Percentiles rank a stretch among this genome's conserved stretches.
Evolutionary conservation across 441 rosid species (phyloP).

Genomic region (Erodium moschatum): DNA sequence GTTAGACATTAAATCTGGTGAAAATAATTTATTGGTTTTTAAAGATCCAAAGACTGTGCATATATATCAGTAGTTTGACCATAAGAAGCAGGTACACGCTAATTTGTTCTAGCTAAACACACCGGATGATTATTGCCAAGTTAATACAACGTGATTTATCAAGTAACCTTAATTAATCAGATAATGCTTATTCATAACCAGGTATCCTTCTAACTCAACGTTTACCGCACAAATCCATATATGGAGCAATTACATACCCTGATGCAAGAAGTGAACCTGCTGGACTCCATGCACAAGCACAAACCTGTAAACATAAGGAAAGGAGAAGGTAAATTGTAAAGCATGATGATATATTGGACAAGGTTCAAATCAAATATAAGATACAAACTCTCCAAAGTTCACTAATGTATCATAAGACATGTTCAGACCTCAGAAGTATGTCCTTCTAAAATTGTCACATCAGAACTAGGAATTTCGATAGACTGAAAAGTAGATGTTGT

Average conservation of each 20-base stretch:
- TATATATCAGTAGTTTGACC: slow-evolving; percentile 1
- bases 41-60: not conserved
- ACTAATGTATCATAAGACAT: slow-evolving; percentile 8
- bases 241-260: slow-evolving; percentile 47
- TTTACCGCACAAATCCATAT: slow-evolving; percentile 4
- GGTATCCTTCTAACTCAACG: not conserved
- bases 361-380: not conserved
- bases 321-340: slow-evolving; percentile 3
- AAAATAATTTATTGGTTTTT: not conserved
- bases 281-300: slow-evolving; percentile 99
- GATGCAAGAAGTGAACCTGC: slow-evolving; percentile 96
- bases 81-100: not conserved
- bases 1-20: not conserved
- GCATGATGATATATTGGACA: not conserved
- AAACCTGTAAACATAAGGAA: slow-evolving; percentile 45
- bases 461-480: slow-evolving; percentile 60
- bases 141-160: not conserved
- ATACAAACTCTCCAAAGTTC: not conserved
- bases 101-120: not conserved
- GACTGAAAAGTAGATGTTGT: slow-evolving; percentile 45
- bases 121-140: not conserved
- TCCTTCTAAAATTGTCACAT: slow-evolving; percentile 87
- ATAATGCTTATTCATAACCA: not conserved
- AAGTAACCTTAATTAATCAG: not conserved
- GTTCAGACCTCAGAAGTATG: slow-evolving; percentile 86